Conservation (phyloP, 106 monocot genomes). For the Iris macrosiphon region DNA sequence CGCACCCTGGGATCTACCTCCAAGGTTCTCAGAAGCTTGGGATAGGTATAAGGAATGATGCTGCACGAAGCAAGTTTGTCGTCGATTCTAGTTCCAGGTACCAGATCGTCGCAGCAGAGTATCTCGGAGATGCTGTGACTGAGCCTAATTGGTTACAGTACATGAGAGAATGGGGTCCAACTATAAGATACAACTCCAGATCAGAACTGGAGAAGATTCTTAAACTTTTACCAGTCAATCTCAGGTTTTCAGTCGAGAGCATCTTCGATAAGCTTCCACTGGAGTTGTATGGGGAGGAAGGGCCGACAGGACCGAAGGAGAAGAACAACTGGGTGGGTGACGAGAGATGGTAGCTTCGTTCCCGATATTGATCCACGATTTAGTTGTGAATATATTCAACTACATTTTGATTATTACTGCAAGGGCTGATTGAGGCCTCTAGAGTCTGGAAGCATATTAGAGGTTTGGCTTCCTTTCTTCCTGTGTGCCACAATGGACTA, state of each 20-base stretch:
- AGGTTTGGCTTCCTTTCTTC: neutral
- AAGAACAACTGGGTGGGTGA: slow-evolving; percentile 97
- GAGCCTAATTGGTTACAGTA: slow-evolving; percentile 95
- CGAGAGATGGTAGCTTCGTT: slow-evolving; percentile 56
- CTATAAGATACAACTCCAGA: slow-evolving; percentile 51
- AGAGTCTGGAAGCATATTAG: neutral
- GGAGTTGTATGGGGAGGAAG: slow-evolving; percentile 89
- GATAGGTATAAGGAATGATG: slow-evolving; percentile 89
- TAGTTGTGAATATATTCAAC: neutral
- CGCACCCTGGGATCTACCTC: slow-evolving; percentile 62
- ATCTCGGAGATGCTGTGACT: slow-evolving; percentile 58
- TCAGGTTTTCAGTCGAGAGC: slow-evolving; percentile 59
- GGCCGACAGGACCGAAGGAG: slow-evolving; percentile 91
- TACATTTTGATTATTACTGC: neutral
- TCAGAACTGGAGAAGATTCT: slow-evolving; percentile 84
- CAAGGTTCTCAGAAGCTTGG: slow-evolving; percentile 80
- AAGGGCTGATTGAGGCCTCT: neutral
- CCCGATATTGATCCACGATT: neutral
- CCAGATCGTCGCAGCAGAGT: slow-evolving; percentile 71
- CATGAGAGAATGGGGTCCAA: slow-evolving; percentile 99
- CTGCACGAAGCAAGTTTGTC: slow-evolving; percentile 38
- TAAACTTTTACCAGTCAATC: slow-evolving; percentile 53
- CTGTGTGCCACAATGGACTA: neutral
- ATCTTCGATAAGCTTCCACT: slow-evolving; percentile 73
- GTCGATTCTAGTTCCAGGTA: slow-evolving; percentile 82